phyloP scores from a whole-genome alignment of 495 filamentous ascomycete species.

The Lophiostoma macrostomum region DNA sequence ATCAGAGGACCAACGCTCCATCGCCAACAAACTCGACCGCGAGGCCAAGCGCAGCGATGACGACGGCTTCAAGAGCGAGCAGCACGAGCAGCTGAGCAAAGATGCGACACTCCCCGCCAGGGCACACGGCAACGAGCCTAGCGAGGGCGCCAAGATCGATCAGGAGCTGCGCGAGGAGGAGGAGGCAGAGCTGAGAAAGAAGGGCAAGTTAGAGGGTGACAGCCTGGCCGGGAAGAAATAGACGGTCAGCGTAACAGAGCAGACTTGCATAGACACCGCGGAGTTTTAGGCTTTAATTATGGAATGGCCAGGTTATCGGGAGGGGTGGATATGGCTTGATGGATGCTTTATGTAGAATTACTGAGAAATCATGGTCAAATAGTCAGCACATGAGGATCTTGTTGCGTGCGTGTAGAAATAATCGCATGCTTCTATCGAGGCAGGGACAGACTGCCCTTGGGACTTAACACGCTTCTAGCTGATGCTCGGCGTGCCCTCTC shows the following conservation, averaged over 20 bases:
- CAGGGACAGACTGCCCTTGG: too few species aligned
- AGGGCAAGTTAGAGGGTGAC: conserved; percentile 35
- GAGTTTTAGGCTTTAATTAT: too few species aligned
- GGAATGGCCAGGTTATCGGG: too few species aligned
- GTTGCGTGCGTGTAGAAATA: too few species aligned
- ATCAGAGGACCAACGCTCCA: conserved; percentile 73
- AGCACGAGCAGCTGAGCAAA: conserved; percentile 52
- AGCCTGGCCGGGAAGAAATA: conserved; percentile 31
- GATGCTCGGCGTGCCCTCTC: too few species aligned
- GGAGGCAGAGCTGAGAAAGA: conserved; percentile 43
- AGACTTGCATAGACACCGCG: too few species aligned
- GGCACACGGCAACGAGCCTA: conserved; percentile 46
- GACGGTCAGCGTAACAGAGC: neutral
- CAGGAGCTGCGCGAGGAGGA: conserved; percentile 45
- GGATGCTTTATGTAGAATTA: too few species aligned
- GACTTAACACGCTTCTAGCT: too few species aligned
- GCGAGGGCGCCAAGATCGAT: conserved; percentile 47
- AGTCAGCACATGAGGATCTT: too few species aligned
- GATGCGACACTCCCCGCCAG: conserved; percentile 35
- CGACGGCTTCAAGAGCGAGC: conserved; percentile 3
- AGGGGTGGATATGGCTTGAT: too few species aligned
- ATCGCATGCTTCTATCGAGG: too few species aligned
- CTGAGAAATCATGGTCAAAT: too few species aligned
- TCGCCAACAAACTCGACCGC: conserved; percentile 70
- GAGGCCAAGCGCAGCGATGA: conserved; percentile 51